Conservation (phyloP, 2,329 filamentous ascomycete species). For the Pyrenophora teres region DNA sequence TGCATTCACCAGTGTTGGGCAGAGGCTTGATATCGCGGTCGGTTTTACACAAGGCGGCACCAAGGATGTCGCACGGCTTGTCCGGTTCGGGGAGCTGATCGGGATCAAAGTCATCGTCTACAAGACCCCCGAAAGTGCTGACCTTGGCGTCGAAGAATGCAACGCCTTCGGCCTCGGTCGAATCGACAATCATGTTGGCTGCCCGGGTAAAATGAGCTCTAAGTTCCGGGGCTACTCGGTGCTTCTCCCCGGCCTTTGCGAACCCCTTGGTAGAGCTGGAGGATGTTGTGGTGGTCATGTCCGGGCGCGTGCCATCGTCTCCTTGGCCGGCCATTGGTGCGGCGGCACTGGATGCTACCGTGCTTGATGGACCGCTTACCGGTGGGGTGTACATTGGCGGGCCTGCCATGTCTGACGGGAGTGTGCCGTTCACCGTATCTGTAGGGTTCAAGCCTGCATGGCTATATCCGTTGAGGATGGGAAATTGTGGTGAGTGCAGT, state of each 20-base stretch:
- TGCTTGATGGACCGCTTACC: conserved; percentile 23
- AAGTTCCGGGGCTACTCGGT: conserved; percentile 38
- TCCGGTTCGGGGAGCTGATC: conserved; percentile 40
- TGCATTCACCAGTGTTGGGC: conserved; percentile 24
- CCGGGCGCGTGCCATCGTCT: conserved; percentile 20
- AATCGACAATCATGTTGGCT: conserved; percentile 47
- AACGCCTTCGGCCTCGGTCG: conserved; percentile 45
- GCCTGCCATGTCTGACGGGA: conserved; percentile 23
- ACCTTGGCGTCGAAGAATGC: conserved; percentile 48
- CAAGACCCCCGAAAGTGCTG: conserved; percentile 44
- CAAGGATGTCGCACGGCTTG: conserved; percentile 41
- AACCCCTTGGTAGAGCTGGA: conserved; percentile 22
- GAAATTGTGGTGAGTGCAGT: conserved; percentile 14
- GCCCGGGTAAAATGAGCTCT: conserved; percentile 43
- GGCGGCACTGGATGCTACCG: conserved; percentile 20
- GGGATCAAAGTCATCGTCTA: conserved; percentile 42
- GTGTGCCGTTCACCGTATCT: conserved; percentile 19
- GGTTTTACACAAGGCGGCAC: conserved; percentile 31
- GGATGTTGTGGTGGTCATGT: conserved; percentile 29
- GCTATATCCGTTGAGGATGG: conserved; percentile 20
- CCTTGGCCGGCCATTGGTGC: conserved; percentile 33
- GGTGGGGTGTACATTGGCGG: conserved; percentile 18
- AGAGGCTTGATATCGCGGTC: conserved; percentile 13
- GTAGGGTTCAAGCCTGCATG: conserved; percentile 29
- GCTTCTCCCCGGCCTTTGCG: conserved; percentile 24